Evolutionary conservation across 1,284 basidiomycete species (phyloP).

Genomic region (Heterobasidion annosum): DNA sequence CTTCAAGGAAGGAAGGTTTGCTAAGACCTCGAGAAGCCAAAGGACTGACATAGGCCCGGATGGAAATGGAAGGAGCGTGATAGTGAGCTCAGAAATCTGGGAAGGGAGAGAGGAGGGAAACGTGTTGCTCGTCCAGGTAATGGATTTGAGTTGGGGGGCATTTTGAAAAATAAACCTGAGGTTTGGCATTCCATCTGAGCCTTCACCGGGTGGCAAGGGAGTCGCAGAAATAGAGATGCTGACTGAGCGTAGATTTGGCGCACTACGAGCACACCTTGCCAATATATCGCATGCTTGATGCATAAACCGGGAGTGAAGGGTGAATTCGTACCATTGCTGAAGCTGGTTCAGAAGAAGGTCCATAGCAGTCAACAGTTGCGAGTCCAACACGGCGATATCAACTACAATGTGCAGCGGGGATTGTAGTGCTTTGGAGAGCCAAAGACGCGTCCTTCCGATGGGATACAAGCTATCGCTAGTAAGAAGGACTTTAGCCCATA

Average conservation of each 20-base stretch:
- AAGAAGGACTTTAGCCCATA: conserved; percentile 52
- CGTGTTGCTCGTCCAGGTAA: conserved; percentile 26
- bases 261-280: conserved; percentile 18
- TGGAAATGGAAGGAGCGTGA: conserved; percentile 19
- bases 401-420: conserved; percentile 36
- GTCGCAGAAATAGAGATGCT: conserved; percentile 11
- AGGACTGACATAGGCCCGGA: conserved; percentile 19
- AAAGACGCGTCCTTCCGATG: conserved; percentile 33
- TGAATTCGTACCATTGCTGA: conserved; percentile 35
- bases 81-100: conserved; percentile 26
- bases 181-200: conserved; percentile 12
- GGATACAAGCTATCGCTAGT: conserved; percentile 36
- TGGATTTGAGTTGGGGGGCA: conserved; percentile 24
- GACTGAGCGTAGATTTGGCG: conserved; percentile 16
- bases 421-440: conserved; percentile 37
- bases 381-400: conserved; percentile 14
- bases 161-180: conserved; percentile 22
- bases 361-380: conserved; percentile 24
- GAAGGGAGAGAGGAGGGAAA: conserved; percentile 26
- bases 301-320: conserved; percentile 27
- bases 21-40: conserved; percentile 17
- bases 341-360: conserved; percentile 28
- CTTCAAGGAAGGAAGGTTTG: conserved; percentile 21
- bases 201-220: conserved; percentile 11
- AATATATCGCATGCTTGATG: conserved; percentile 30